These are phyloP conservation scores for Thymus quinquecostatus DNA, from an alignment of 257 asterid species.

Conservation along the genomic window DNA sequence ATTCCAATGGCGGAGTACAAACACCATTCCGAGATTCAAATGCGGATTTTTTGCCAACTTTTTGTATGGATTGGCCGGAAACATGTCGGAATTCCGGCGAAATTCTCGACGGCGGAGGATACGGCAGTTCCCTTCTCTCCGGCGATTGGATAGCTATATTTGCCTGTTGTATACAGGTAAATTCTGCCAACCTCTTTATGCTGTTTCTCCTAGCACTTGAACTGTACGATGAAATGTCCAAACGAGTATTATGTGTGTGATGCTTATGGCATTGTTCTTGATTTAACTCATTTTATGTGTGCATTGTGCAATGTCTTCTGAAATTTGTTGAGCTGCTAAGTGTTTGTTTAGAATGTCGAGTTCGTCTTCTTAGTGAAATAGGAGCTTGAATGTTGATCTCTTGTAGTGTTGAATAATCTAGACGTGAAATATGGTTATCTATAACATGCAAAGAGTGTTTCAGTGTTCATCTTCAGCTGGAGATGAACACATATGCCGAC, in stretches of 20 bases:
- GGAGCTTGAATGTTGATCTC: background rate
- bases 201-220: slow-evolving; percentile 9
- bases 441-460: background rate
- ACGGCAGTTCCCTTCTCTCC: background rate
- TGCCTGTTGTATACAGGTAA: slow-evolving; percentile 11
- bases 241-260: background rate
- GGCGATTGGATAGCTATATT: background rate
- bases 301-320: background rate
- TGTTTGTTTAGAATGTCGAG: background rate
- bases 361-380: background rate
- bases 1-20: background rate
- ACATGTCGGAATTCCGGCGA: slow-evolving; percentile 24
- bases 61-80: slow-evolving; percentile 5
- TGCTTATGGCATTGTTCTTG: background rate
- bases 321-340: background rate
- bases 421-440: background rate
- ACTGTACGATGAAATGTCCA: slow-evolving; percentile 22
- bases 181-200: too few relatives aligned
- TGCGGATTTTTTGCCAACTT: slow-evolving; percentile 3
- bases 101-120: slow-evolving; percentile 14
- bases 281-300: background rate
- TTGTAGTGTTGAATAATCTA: background rate
- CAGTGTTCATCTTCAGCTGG: background rate
- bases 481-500: background rate
- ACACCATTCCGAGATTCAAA: background rate